phyloP scores from a whole-genome alignment of 2,329 filamentous ascomycete species.

The Davidsoniella australis region DNA sequence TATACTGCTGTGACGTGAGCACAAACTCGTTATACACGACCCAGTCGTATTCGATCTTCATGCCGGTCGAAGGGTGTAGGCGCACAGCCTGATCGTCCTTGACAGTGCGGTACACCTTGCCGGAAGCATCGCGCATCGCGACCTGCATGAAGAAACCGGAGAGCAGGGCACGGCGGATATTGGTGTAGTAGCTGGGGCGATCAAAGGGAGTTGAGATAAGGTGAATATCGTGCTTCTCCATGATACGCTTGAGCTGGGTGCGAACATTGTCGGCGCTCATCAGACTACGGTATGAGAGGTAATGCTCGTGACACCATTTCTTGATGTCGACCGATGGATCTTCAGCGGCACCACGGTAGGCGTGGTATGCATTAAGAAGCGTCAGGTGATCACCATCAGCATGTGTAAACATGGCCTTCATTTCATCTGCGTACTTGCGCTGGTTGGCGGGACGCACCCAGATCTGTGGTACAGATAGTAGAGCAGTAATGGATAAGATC shows the following conservation, averaged over 20 bases:
- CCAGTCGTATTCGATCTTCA: slow-evolving; percentile 84
- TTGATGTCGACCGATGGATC: slow-evolving; percentile 52
- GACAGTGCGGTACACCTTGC: slow-evolving; percentile 86
- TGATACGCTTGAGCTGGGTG: slow-evolving; percentile 79
- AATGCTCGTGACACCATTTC: slow-evolving; percentile 95
- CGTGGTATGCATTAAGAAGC: slow-evolving; percentile 93
- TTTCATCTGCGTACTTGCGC: slow-evolving; percentile 85
- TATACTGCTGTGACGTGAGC: slow-evolving; percentile 94
- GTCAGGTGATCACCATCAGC: slow-evolving; percentile 90
- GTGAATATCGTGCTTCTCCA: slow-evolving; percentile 80
- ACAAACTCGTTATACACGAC: slow-evolving; percentile 98
- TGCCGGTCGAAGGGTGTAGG: slow-evolving; percentile 81
- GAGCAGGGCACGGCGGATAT: slow-evolving; percentile 83
- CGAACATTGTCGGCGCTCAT: slow-evolving; percentile 91
- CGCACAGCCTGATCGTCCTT: slow-evolving; percentile 93
- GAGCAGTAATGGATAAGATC: slow-evolving; percentile 82
- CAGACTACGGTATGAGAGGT: slow-evolving; percentile 74
- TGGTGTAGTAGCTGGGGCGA: slow-evolving; percentile 95
- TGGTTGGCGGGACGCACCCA: slow-evolving; percentile 76
- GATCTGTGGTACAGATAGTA: slow-evolving; percentile 86
- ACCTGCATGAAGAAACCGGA: slow-evolving; percentile 99
- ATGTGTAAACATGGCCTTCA: slow-evolving; percentile 89
- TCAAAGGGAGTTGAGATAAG: slow-evolving; percentile 79
- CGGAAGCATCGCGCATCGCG: slow-evolving; percentile 74
- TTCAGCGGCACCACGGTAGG: slow-evolving; percentile 57